Base-by-base conservation (phyloP, 2,329 filamentous ascomycete genomes). In the Cyphellophora europaea region DNA sequence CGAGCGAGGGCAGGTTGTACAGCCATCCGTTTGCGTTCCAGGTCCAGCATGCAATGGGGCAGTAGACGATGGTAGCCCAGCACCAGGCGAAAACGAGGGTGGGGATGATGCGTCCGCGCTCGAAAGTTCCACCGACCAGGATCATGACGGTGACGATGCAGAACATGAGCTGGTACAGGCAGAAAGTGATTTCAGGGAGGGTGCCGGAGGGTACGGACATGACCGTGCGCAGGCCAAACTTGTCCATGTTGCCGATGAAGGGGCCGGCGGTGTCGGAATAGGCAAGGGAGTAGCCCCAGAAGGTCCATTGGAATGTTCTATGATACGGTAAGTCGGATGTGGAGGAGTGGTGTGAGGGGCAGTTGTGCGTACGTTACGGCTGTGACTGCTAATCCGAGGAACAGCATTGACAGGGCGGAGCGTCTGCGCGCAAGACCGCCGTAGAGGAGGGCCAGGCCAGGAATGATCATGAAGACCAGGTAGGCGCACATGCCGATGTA, bases 11-110 rank as follows among this genome's bases (percentile, higher is more conserved):
- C 25, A 84, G 69, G 14, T 72, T 70, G 57, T 68, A 77, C 19
- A 82, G 67, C 78, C 80, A 85, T 28, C 80, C 80, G 42, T 74
- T 77, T 33, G 66, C 60, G 57, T 83, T 84, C 81, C 80, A 85
- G 23, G 81, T 83, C 72, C 79, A 83, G 60, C 81, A 82, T 30
- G 80, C 81, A 41, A 85, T 71, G n/a, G 31, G 31, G 49, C 79
- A 77, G 59, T 83, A 82, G 40, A 82, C 76, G 44, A 82, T 67
- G 27, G 77, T 82, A 11, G 74, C 64, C 77, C 78, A 82, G 54
- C 79, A 65, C 57, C 82, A 80, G 50, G 78, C 77, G 61, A 82
- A 82, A 12, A 82, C 60, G 49, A 82, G 65, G 11, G 73, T 77
- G 30, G 71, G 74, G 11, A 79, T 40, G 48, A 79, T 76, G 15